Base-by-base conservation (phyloP, 148 eudicot species). In the Hydrangea macrophylla region DNA sequence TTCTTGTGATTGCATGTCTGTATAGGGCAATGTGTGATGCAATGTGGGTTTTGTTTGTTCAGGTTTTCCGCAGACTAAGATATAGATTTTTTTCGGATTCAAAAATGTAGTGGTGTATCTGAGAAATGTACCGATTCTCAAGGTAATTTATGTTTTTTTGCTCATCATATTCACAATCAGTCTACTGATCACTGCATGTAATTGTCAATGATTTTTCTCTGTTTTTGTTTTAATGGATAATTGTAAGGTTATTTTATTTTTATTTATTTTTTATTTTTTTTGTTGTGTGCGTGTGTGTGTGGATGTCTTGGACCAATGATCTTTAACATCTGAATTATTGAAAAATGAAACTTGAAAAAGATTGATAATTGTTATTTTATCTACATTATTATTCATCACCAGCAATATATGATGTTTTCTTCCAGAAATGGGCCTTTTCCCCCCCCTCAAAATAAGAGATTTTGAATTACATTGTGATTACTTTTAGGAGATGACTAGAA, bases 41-140 rank as follows among this genome's bases (percentile, higher is more conserved):
- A 58, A 31, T 65, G 61, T 18, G 18, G 63, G 60, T 31, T 51
- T 36, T 65, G 59, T 39, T 65, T 71, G 27, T 32, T 54, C 81
- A 92, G 98, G 87, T 75, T 88, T 86, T 32, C 76, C 98, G n/a
- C 96, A 90, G 88, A 90, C 44, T 74, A 92, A 86, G 80, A 86
- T 18, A 70, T 83, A 20, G 98, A 90, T 70, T 92, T 92, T 55
- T 92, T 92, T 65, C 82, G 75, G 80, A 88, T 92, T 77, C 87
- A 84, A 78, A 92, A 86, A 79, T 71, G 86, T 53, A 65, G 75
- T 1, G 70, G 65, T 64, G 28, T 64, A 4, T 37, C 55, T 8
- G 72, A 61, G 60, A 62, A 75, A 22, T 76, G 75, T 79, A 55
- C 72, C 59, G 64, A 85, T 45, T 42, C 79, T 22, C 89, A 80